A percentile compares a stretch with the other conserved stretches of the same genome.
Conservation (phyloP, 1,284 basidiomycete species). For the Cyathus pygmaeus region DNA sequence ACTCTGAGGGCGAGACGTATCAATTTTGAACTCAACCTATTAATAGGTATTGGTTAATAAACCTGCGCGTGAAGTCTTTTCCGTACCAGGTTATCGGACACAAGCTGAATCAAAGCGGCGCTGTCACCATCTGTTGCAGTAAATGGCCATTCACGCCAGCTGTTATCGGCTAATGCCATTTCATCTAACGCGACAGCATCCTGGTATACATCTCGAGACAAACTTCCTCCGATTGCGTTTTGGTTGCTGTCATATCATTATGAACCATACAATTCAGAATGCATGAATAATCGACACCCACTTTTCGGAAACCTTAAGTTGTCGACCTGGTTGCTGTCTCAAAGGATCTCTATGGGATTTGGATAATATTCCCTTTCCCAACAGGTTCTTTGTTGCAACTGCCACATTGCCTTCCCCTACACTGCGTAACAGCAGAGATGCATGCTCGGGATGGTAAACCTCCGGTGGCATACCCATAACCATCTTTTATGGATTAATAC, state of each 20-base stretch:
- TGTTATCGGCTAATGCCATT: conserved; percentile 55
- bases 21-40: conserved; percentile 76
- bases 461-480: conserved; percentile 76
- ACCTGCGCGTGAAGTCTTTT: neutral
- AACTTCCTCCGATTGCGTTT: conserved; percentile 71
- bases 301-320: conserved; percentile 78
- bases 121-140: conserved; percentile 78
- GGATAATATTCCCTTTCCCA: conserved; percentile 70
- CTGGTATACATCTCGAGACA: conserved; percentile 70
- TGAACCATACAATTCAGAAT: conserved; percentile 5
- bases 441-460: conserved; percentile 68
- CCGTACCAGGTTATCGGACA: conserved; percentile 73
- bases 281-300: conserved; percentile 21
- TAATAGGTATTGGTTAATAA: conserved; percentile 4
- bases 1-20: conserved; percentile 66
- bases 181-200: conserved; percentile 76
- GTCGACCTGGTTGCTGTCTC: conserved; percentile 71
- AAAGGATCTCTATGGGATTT: conserved; percentile 70
- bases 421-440: conserved; percentile 62
- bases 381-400: conserved; percentile 64
- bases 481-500: conserved; percentile 62
- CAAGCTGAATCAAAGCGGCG: conserved; percentile 74
- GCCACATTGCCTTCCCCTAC: conserved; percentile 64
- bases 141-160: conserved; percentile 78
- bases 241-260: conserved; percentile 60